Evolutionary conservation across 345 rosid species (phyloP).

Genomic region (Rhizophora mangle): DNA sequence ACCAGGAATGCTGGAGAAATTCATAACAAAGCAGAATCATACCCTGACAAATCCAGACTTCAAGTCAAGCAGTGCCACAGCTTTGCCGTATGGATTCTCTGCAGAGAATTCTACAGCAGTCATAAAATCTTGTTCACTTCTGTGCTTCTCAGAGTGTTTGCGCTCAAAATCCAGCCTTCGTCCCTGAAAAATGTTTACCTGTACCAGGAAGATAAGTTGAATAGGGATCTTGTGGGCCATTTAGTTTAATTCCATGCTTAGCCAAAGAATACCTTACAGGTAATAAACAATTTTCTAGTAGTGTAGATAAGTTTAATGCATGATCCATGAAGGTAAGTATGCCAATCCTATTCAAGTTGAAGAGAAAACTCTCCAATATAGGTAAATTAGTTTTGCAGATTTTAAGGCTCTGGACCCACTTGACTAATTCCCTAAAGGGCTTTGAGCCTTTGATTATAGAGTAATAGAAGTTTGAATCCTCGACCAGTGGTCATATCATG

Average conservation of each 20-base stretch:
- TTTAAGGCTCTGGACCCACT: neutral
- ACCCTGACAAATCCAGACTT: constrained; percentile 61
- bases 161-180: constrained; percentile 77
- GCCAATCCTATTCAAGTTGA: constrained; percentile 7
- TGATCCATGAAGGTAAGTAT: constrained; percentile 4
- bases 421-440: neutral
- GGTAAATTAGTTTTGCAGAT: neutral
- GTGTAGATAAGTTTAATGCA: neutral
- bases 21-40: constrained; percentile 12
- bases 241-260: neutral
- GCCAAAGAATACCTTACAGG: neutral
- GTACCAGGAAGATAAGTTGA: constrained; percentile 27
- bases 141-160: constrained; percentile 39
- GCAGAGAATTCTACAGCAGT: constrained; percentile 79
- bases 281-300: neutral
- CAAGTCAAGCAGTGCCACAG: constrained; percentile 75
- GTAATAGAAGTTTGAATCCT: neutral
- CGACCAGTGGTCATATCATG: neutral
- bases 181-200: constrained; percentile 66
- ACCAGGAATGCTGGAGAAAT: constrained; percentile 7
- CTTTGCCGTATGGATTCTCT: constrained; percentile 75
- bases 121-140: constrained; percentile 55
- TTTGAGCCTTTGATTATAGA: neutral
- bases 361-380: neutral
- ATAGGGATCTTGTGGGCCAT: neutral